Evolutionary conservation across 2,329 filamentous ascomycete genomes (phyloP), one percentile per base, ranked within the genome.

Genomic region (Aspergillus brunneoviolaceus): DNA sequence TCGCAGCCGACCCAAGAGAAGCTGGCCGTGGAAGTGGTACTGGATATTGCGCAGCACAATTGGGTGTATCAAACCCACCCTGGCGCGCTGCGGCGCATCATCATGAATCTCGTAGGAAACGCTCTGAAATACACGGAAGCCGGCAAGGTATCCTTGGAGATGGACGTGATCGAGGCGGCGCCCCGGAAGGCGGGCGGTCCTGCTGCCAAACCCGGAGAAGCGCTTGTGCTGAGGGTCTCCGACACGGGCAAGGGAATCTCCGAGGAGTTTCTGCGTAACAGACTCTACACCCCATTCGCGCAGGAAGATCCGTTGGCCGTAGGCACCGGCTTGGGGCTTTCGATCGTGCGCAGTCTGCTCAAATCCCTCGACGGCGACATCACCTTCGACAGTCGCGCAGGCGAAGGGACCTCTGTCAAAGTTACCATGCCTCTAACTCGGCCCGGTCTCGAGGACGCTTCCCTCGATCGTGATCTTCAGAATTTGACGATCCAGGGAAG

Each of bases 221-320:
- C 16, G 6, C 39, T 45, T 3, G 6, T 45, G 0, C 58, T 85
- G 16, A 82, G 78, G 0, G 82, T 91, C 1, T 77, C 79, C 0
- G 88, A 91, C 65, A 87, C 88, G 0, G 89, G 88, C 1, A 81
- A 81, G 49, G 89, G 88, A 1, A 91, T 91, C 33, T 82, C 82
- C 0, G 77, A 84, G 4, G 84, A 88, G 10, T 91, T 85, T 63
- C 73, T 89, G 11, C 79, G 82, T 21, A 81, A 84, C 6, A 80
- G 82, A 12, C 72, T 90, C 0, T 91, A 87, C 67, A 84, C 82
- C 0, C 85, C 77, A 2, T 79, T 79, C 58, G 73, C 76, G 0
- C 88, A 91, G 63, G 88, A 90, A 66, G 81, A 89, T 51, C 73
- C 78, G 0, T 71, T 90, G 1, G 79, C 82, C 0, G 81, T 75